Percentiles rank a stretch among this genome's conserved stretches.
phyloP scores from a whole-genome alignment of 139 green algal genomes.

The Raphidocelis subcapitata region DNA sequence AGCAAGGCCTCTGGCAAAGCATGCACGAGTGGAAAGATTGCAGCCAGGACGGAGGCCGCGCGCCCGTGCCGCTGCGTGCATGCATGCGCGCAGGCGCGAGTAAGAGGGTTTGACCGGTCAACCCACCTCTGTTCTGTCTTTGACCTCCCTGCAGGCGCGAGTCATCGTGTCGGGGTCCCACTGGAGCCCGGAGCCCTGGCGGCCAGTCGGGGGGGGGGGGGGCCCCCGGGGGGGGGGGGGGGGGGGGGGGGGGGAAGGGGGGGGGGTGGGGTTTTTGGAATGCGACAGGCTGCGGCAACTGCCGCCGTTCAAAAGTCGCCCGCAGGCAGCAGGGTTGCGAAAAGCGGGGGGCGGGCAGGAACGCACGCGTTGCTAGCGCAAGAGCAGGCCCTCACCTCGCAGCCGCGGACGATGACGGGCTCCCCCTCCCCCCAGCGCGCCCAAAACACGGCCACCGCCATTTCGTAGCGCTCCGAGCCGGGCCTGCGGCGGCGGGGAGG shows the following conservation, averaged over 20 bases:
- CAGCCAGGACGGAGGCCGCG: too few species aligned
- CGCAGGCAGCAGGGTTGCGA: not conserved
- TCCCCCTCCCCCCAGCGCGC: conserved; percentile 42
- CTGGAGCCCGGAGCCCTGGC: conserved; percentile 14
- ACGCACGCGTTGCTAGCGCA: not conserved
- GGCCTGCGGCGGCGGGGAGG: too few species aligned
- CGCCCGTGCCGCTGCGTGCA: too few species aligned
- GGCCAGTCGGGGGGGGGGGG: too few species aligned
- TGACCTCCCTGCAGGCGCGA: conserved; percentile 31
- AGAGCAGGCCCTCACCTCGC: not conserved
- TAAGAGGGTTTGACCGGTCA: too few species aligned
- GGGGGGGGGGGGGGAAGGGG: too few species aligned
- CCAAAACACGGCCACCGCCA: conserved; percentile 16
- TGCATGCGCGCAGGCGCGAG: too few species aligned
- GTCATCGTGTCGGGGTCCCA: conserved; percentile 51
- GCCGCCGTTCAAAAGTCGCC: not conserved
- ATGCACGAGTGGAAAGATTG: too few species aligned
- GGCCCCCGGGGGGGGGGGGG: too few species aligned
- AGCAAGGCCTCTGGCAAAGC: too few species aligned
- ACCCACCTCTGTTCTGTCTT: not conserved
- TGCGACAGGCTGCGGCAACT: not conserved
- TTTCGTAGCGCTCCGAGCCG: not conserved
- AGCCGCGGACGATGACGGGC: conserved; percentile 54
- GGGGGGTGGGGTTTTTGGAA: too few species aligned
- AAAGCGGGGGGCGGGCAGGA: too few species aligned